Evolutionary conservation across 2,329 filamentous ascomycete genomes (phyloP).

Genomic region (Purpureocillium lavendulum): DNA sequence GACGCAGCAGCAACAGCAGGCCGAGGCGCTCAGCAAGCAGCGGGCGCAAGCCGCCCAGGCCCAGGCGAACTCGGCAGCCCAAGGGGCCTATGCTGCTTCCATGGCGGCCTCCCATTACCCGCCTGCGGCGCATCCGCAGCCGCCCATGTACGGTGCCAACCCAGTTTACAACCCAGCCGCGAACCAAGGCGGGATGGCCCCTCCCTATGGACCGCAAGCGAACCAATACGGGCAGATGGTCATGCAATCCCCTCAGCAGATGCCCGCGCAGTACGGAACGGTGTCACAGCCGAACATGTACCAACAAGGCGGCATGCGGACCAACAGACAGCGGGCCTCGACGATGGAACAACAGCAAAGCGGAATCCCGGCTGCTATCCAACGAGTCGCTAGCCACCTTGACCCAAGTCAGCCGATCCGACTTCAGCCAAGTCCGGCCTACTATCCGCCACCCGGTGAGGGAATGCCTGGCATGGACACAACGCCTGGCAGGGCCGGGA

Average conservation of each 20-base stretch:
- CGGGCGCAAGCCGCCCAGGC: constrained; percentile 65
- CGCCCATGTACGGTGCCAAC: constrained; percentile 74
- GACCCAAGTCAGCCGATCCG: constrained; percentile 92
- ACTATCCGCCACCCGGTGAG: constrained; percentile 89
- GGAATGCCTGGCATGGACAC: constrained; percentile 61
- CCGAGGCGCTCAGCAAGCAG: constrained; percentile 89
- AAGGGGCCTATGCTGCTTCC: constrained; percentile 52
- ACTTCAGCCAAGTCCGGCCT: constrained; percentile 89
- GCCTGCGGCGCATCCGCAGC: constrained; percentile 38
- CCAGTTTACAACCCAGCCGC: constrained; percentile 64
- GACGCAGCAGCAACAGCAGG: constrained; percentile 92
- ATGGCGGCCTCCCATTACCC: constrained; percentile 40
- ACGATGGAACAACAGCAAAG: constrained; percentile 95
- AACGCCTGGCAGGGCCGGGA: constrained; percentile 48
- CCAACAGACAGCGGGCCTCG: constrained; percentile 78
- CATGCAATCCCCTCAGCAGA: constrained; percentile 60
- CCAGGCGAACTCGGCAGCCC: constrained; percentile 60
- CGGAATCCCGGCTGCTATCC: constrained; percentile 85
- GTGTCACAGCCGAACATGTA: constrained; percentile 49
- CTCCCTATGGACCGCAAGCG: constrained; percentile 69
- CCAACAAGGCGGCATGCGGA: constrained; percentile 56
- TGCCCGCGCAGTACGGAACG: constrained; percentile 56
- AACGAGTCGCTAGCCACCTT: constrained; percentile 90
- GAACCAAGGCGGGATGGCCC: constrained; percentile 42
- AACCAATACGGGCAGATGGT: constrained; percentile 65